Base-by-base conservation (phyloP, 345 rosid species). In the Erysimum cheiranthoides region DNA sequence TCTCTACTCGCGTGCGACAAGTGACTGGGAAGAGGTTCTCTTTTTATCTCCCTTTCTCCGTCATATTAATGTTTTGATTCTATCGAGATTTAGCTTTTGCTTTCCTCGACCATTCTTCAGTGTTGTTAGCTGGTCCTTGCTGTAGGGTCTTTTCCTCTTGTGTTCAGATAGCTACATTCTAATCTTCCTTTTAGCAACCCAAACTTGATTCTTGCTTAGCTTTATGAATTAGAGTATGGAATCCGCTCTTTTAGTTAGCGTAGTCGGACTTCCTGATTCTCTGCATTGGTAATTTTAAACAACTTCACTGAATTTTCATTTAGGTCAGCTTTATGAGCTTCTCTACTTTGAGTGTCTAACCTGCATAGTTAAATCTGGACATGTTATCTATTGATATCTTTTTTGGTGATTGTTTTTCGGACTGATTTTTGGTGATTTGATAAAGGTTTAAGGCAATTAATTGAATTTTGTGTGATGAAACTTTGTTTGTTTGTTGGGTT, bases 1-100 rank as follows among this genome's bases (percentile, higher is more conserved):
- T 86, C 81, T 81, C 88, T 49, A 64, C 78, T 74, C 86, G 89
- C 36, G 64, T 84, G 21, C 89, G 87, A 56, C 85, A 76, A 80
- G 61, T 92, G 10, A 84, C 96, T 18, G 97, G 98, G 31, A 95
- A 95, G 81, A 88, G 99, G 99, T 95, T 68, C 40, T 39, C n/a
- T 3, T 21, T 42, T 6, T 51, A 30, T 57, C 62, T 73, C 53
- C 46, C 21, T 53, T 40, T 32, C 57, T 35, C 17, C 27, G 28
- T 35, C 18, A 5, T 53, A 16, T n/a, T n/a, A n/a, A n/a, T n/a
- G n/a, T n/a, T 18, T 21, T 0, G 27, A 8, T 30, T 68, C 10
- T 1, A 1, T 70, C 12, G 31, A 25, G 34, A 67, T 45, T 39
- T 56, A 18, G 5, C 69, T 42, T 42, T 21, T 67, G 47, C 51